Evolutionary conservation across 2,329 filamentous ascomycete genomes (phyloP).

Genomic region (Magnaporthiopsis rhizophila): DNA sequence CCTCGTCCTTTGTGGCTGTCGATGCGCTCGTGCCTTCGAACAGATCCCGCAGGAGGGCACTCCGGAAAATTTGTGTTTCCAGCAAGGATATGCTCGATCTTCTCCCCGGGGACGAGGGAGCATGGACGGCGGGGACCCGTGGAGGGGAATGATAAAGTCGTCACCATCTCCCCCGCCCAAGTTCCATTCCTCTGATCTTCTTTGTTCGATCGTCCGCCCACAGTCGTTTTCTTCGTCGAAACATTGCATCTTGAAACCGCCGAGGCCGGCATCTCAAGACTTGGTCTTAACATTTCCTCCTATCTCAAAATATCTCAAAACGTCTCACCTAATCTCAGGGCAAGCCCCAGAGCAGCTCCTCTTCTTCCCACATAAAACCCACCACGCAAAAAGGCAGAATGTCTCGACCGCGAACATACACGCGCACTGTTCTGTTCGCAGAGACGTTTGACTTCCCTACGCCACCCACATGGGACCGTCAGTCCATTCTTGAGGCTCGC

Average conservation of each 20-base stretch:
- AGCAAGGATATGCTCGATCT: not conserved
- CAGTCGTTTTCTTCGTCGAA: not conserved
- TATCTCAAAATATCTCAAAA: not conserved
- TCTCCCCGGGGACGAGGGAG: not conserved
- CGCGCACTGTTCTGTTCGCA: conserved; percentile 5
- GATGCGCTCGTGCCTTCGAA: not conserved
- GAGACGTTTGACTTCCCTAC: conserved; percentile 7
- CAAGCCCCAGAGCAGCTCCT: not conserved
- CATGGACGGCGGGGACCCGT: not conserved
- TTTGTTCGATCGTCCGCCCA: not conserved
- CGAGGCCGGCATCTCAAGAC: not conserved
- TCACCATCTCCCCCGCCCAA: not conserved
- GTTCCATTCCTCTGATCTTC: not conserved
- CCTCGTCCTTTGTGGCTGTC: too few relatives aligned
- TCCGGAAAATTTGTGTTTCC: not conserved
- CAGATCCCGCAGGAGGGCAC: not conserved
- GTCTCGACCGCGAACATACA: conserved; percentile 1
- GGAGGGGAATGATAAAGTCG: not conserved
- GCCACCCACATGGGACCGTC: conserved; percentile 2
- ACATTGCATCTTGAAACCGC: not conserved
- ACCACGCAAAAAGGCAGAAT: not conserved
- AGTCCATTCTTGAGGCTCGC: conserved; percentile 1
- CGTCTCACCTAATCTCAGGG: not conserved
- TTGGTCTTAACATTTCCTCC: too few relatives aligned
- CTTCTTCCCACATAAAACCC: too few relatives aligned